phyloP scores from a whole-genome alignment of 306 rosid species.

The Cicer judaicum region DNA sequence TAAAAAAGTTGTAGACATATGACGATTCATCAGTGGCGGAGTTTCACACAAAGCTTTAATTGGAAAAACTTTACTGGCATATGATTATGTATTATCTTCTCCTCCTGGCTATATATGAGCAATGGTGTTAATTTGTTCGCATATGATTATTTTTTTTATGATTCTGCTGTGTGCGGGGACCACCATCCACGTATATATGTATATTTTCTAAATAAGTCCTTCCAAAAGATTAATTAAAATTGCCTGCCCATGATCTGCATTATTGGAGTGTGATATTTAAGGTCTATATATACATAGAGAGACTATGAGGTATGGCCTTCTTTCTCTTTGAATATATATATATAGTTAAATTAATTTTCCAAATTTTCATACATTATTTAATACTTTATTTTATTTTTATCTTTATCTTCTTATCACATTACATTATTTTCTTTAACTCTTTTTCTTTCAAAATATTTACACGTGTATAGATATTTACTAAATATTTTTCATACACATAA shows the following conservation, averaged over 20 bases:
- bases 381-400: too few relatives aligned
- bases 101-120: too few relatives aligned
- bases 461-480: too few relatives aligned
- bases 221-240: constrained; percentile 51
- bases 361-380: too few relatives aligned
- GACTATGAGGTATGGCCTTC: too few relatives aligned
- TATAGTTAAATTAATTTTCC: not conserved
- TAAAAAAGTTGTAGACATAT: too few relatives aligned
- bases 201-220: constrained; percentile 36
- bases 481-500: not conserved
- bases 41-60: too few relatives aligned
- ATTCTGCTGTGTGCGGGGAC: constrained; percentile 21
- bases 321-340: not conserved
- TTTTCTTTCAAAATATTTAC: too few relatives aligned
- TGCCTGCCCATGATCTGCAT: constrained; percentile 47
- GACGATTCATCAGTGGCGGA: too few relatives aligned
- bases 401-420: too few relatives aligned
- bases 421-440: too few relatives aligned
- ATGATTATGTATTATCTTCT: not conserved
- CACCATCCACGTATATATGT: not conserved
- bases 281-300: not conserved
- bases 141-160: constrained; percentile 6
- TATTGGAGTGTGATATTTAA: constrained; percentile 52
- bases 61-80: too few relatives aligned
- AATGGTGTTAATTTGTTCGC: constrained; percentile 41